Evolutionary conservation across 768 basidiomycete genomes (phyloP), one percentile per base, ranked within the genome.

Genomic region (Gymnopilus dilepis): DNA sequence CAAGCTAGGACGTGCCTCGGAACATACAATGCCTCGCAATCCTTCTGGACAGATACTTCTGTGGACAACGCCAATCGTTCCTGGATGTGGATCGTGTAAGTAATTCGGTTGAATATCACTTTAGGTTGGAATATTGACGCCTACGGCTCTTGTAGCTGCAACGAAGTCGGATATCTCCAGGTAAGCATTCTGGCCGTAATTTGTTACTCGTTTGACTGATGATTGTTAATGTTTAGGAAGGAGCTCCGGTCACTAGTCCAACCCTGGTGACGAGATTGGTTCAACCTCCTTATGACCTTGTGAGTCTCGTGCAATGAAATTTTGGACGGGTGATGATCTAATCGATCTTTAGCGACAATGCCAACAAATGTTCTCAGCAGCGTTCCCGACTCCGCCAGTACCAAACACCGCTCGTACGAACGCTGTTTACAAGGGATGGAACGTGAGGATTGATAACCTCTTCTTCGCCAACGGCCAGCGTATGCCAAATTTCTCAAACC

Each of bases 401-500:
- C 83, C 85, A 0, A 74, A 82, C 12, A 78, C 76, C 0, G 65
- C 61, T 0, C 65, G 66, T 13, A 86, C 84, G 6, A 83, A 91
- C 67, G 33, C 21, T 1, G 74, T 72, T 19, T 90, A 89, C 72
- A 70, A 75, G 8, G 89, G 90, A 6, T 92, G 90, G 89, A 73
- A 84, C 65, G 84, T 88, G 21, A 72, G 77, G 30, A 74, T 84
- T 28, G 76, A 85, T 30, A 80, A 81, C 22, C 75, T 91, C 1
- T 88, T 91, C 80, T 90, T 90, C 63, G 86, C 86, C 40, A 91
- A 87, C 51, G 89, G 88, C 45, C 76, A 78, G 52, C 86, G 89
- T 90, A 65, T 65, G 87, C 81, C 56, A 24, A 26, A 33, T 3
- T 51, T 24, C 43, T 9, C n/a, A n/a, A 42, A 4, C 15, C n/a